Evolutionary conservation across 2,329 filamentous ascomycete genomes (phyloP).

Genomic region (Trichoderma koningii): DNA sequence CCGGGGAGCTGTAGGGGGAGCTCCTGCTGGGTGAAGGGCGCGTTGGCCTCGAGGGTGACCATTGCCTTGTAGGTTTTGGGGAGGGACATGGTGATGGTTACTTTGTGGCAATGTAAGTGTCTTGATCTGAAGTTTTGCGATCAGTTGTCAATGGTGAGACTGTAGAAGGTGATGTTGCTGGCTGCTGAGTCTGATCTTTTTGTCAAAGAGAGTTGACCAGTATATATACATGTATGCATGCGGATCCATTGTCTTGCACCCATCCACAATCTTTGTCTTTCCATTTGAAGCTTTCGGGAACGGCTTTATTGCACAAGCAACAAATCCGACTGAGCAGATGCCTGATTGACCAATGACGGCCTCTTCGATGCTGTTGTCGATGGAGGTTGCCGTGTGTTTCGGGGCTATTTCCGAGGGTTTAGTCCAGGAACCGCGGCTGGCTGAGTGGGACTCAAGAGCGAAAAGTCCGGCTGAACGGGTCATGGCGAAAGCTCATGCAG

Average conservation of each 20-base stretch:
- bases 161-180: not conserved
- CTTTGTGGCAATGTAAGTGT: not conserved
- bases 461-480: conserved; percentile 3
- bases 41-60: conserved; percentile 55
- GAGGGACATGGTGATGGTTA: conserved; percentile 40
- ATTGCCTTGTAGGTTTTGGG: conserved; percentile 70
- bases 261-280: not conserved
- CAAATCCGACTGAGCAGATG: not conserved
- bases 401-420: not conserved
- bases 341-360: too few species aligned
- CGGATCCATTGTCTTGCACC: not conserved
- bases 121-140: not conserved
- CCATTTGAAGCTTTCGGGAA: not conserved
- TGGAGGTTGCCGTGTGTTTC: not conserved
- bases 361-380: too few species aligned
- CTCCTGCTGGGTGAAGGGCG: conserved; percentile 60
- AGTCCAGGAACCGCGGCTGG: not conserved
- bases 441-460: conserved; percentile 3
- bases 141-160: not conserved
- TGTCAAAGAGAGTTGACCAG: not conserved
- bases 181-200: not conserved
- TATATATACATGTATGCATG: not conserved
- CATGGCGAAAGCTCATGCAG: too few species aligned
- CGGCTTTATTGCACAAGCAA: not conserved
- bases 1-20: conserved; percentile 59